Base-by-base conservation (phyloP, 768 basidiomycete genomes). In the Trametopsis cervina region DNA sequence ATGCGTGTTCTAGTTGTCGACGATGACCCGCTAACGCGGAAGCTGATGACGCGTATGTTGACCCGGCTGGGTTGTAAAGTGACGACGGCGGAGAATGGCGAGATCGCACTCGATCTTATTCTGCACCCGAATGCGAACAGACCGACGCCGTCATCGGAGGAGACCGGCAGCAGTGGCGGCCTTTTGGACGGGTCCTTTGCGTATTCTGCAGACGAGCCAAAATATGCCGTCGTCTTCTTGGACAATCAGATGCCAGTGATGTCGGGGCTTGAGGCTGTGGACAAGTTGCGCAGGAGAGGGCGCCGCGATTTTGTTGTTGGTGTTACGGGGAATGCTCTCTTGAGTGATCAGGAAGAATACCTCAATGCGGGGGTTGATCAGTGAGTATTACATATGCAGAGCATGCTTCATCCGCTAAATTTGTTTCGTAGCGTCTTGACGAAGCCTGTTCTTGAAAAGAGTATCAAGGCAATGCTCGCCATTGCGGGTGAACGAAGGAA, bases 201-300 rank as follows among this genome's bases (percentile, higher is more conserved):
- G 20, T 23, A 26, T 4, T 44, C 46, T 37, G n/a, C n/a, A n/a
- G 59, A 59, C 21, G 60, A 60, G 55, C 44, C 33, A 26, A 42
- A 53, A 26, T 75, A 66, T 45, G 76, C 76, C 44, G 65, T 75
- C 9, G 65, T 76, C 20, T 80, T 80, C 61, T 60, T 82, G 54
- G 73, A 79, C 52, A 92, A 93, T 62, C 88, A 90, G 65, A 91
- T 91, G 86, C 85, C 84, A 7, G 68, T 88, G 17, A 72, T 89
- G 71, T 83, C 83, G 52, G 91, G 91, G 13, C 60, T 89, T 39
- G 77, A 81, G 49, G 75, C 77, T 17, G 79, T 89, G 10, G 62
- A 73, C 46, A 81, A 76, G 60, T 66, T 93, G 33, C 69, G 89
- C 50, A 71, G 74, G 49, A 61, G 81, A 60, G 82, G 81, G 6